Evolutionary conservation across 2,329 filamentous ascomycete species (phyloP).

Genomic region (Pseudogymnoascus sp.): DNA sequence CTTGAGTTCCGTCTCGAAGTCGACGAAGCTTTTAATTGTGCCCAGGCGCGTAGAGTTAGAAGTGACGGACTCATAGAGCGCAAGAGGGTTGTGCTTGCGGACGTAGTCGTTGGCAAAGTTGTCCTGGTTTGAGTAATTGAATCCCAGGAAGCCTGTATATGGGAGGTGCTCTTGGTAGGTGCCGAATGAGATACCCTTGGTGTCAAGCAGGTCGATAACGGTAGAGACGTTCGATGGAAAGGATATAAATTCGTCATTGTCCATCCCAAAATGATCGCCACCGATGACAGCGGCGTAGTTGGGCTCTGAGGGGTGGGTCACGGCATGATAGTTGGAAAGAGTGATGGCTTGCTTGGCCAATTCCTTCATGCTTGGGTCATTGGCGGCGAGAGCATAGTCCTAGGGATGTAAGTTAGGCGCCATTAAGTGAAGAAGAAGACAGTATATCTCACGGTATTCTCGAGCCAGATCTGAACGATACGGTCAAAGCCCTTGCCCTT

Average conservation of each 20-base stretch:
- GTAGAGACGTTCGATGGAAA: constrained; percentile 37
- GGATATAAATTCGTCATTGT: constrained; percentile 42
- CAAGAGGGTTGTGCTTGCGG: constrained; percentile 51
- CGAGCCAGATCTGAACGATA: constrained; percentile 55
- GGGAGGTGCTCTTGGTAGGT: constrained; percentile 48
- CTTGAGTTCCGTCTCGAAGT: constrained; percentile 51
- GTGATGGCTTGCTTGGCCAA: constrained; percentile 47
- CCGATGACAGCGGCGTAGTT: constrained; percentile 53
- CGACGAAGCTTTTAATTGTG: constrained; percentile 53
- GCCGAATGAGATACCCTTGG: constrained; percentile 40
- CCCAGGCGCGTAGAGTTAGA: constrained; percentile 42
- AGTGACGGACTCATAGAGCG: constrained; percentile 48
- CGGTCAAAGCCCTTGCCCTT: constrained; percentile 51
- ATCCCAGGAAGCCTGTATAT: constrained; percentile 39
- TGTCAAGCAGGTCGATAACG: constrained; percentile 42
- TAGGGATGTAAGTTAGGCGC: background rate
- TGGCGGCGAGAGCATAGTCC: constrained; percentile 20
- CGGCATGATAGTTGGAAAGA: constrained; percentile 44
- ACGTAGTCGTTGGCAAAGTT: constrained; percentile 53
- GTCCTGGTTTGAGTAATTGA: constrained; percentile 43
- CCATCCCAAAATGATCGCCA: constrained; percentile 49
- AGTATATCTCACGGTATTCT: constrained; percentile 39
- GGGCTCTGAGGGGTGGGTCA: constrained; percentile 53
- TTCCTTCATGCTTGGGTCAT: constrained; percentile 34
- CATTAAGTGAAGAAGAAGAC: background rate